Conservation (phyloP, 805 yeast genomes). For the Hanseniaspora lindneri region DNA sequence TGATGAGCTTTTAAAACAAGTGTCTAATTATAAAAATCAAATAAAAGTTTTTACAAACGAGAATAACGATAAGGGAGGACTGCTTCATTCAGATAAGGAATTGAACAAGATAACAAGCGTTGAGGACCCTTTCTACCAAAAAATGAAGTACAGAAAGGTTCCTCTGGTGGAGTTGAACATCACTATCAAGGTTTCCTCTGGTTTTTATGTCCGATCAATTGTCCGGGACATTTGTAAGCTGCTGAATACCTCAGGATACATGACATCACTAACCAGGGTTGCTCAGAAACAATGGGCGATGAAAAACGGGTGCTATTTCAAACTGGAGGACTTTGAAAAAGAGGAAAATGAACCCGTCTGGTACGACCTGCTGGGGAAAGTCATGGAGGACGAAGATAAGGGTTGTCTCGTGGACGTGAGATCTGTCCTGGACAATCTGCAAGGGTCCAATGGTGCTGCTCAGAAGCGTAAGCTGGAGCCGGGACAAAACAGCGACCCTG, state of each 20-base stretch:
- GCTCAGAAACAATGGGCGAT: constrained; percentile 80
- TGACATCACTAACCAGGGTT: constrained; percentile 67
- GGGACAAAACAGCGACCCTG: too few species aligned
- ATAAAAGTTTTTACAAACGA: constrained; percentile 1
- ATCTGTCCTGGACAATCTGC: constrained; percentile 31
- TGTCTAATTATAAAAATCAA: constrained; percentile 30
- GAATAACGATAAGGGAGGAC: constrained; percentile 1
- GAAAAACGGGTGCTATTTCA: constrained; percentile 54
- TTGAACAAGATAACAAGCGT: constrained; percentile 21
- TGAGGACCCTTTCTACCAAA: constrained; percentile 29
- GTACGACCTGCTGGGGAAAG: constrained; percentile 51
- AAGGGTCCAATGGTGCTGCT: constrained; percentile 16
- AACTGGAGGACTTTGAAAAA: constrained; percentile 50
- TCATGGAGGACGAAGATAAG: constrained; percentile 31
- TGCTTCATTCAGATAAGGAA: constrained; percentile 26
- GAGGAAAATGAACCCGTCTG: constrained; percentile 44
- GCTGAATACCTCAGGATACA: constrained; percentile 67
- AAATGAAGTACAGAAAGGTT: constrained; percentile 30
- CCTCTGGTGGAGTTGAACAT: constrained; percentile 52
- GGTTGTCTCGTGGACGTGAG: constrained; percentile 34
- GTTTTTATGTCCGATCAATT: constrained; percentile 85
- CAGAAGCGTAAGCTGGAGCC: constrained; percentile 21
- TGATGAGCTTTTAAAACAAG: constrained; percentile 32
- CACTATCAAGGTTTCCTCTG: constrained; percentile 74
- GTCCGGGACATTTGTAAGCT: constrained; percentile 82